phyloP scores from a whole-genome alignment of 2,329 filamentous ascomycete genomes.

The Sarocladium oryzae region DNA sequence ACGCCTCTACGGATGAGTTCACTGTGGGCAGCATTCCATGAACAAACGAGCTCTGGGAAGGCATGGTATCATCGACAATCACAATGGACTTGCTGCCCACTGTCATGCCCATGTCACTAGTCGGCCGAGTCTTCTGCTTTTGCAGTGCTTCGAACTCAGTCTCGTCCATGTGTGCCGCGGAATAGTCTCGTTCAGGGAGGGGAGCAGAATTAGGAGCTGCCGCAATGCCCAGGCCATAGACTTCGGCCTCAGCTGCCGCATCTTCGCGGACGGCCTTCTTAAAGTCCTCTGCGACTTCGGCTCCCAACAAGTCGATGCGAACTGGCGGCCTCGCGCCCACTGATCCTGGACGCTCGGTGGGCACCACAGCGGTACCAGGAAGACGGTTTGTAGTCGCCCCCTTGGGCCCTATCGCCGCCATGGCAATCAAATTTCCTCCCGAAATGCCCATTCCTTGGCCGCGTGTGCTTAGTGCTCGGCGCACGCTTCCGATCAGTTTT shows the following conservation, averaged over 20 bases:
- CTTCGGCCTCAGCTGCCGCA: conserved; percentile 31
- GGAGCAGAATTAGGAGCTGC: conserved; percentile 20
- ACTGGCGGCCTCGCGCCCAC: conserved; percentile 45
- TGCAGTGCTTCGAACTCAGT: conserved; percentile 27
- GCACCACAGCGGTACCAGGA: conserved; percentile 54
- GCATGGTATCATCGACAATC: conserved; percentile 67
- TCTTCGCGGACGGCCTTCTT: conserved; percentile 67
- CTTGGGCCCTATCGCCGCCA: conserved; percentile 42
- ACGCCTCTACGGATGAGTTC: conserved; percentile 44
- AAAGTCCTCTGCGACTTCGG: conserved; percentile 71
- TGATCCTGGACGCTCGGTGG: conserved; percentile 41
- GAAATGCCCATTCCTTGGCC: conserved; percentile 37
- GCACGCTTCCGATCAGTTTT: conserved; percentile 79
- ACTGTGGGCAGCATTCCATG: conserved; percentile 36
- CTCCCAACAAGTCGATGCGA: conserved; percentile 77
- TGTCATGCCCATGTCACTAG: conserved; percentile 57
- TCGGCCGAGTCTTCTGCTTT: conserved; percentile 31
- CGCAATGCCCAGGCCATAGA: conserved; percentile 15
- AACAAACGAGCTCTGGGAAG: conserved; percentile 43
- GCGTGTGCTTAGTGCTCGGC: conserved; percentile 67
- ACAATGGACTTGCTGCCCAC: conserved; percentile 84
- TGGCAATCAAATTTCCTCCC: conserved; percentile 40
- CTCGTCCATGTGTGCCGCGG: conserved; percentile 37
- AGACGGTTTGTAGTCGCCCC: conserved; percentile 51
- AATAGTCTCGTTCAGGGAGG: conserved; percentile 28